Conservation (phyloP, 345 rosid genomes). For the Pugionium dolabratum region DNA sequence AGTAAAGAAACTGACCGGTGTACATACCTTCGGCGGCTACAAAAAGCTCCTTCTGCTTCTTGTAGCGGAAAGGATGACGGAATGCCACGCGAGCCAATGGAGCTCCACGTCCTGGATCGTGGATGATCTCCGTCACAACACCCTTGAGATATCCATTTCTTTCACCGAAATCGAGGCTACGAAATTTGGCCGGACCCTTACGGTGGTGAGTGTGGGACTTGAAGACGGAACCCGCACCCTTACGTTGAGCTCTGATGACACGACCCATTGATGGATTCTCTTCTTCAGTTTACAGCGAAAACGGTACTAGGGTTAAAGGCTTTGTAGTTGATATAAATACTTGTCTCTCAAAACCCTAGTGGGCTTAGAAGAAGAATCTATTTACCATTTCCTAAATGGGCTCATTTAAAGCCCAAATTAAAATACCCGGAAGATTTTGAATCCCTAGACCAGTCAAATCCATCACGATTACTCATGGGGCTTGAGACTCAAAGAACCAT, state of each 20-base stretch:
- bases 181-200: slow-evolving; percentile 74
- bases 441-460: no score
- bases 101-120: slow-evolving; percentile 76
- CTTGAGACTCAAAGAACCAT: not conserved
- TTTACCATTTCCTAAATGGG: no score
- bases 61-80: slow-evolving; percentile 72
- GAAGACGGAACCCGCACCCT: slow-evolving; percentile 81
- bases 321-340: no score
- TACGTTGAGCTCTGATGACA: slow-evolving; percentile 72
- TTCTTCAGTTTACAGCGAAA: no score
- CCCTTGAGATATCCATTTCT: slow-evolving; percentile 70
- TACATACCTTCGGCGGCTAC: slow-evolving; percentile 68
- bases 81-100: slow-evolving; percentile 65
- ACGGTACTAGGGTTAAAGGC: no score
- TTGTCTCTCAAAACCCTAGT: no score
- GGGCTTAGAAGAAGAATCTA: no score
- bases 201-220: slow-evolving; percentile 76
- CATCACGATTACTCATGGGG: no score
- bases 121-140: slow-evolving; percentile 66
- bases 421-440: no score
- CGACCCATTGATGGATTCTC: slow-evolving; percentile 52
- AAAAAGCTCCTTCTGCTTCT: slow-evolving; percentile 75
- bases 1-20: slow-evolving; percentile 60
- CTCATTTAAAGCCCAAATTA: no score
- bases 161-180: slow-evolving; percentile 70